Percentiles rank a stretch among this genome's conserved stretches.
phyloP scores from a whole-genome alignment of 768 basidiomycete genomes.

The Gyrodon lividus region DNA sequence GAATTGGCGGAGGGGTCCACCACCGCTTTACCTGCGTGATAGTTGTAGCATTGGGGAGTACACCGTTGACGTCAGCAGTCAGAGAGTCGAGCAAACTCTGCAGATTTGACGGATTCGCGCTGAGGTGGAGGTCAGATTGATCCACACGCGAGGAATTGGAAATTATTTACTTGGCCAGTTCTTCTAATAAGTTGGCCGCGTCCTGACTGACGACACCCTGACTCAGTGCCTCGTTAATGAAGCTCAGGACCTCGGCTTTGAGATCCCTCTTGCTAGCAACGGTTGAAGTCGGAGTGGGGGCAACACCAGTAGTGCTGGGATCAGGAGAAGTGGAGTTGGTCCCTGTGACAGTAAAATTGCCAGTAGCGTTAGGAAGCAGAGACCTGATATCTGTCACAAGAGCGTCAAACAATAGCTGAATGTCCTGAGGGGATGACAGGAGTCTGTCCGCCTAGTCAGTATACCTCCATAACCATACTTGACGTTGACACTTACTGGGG shows the following conservation, averaged over 20 bases:
- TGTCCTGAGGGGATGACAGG: background rate
- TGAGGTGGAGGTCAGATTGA: background rate
- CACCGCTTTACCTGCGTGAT: background rate
- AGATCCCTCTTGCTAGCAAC: constrained; percentile 1
- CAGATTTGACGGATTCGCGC: background rate
- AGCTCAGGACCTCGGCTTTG: constrained; percentile 40
- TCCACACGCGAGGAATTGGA: background rate
- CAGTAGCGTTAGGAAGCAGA: background rate
- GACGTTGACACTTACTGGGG: background rate
- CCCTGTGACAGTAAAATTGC: background rate
- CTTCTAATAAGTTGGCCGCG: background rate
- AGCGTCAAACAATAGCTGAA: background rate
- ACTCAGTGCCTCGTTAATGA: constrained; percentile 62
- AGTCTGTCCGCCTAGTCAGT: background rate
- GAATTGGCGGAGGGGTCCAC: background rate
- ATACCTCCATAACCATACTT: background rate
- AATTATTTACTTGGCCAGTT: constrained; percentile 1
- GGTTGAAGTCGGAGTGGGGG: background rate
- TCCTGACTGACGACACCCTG: constrained; percentile 53
- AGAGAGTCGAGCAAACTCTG: background rate
- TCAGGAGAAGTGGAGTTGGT: background rate
- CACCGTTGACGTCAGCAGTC: background rate
- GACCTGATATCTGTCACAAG: background rate
- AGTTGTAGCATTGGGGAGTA: background rate
- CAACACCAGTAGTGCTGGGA: background rate